Conservation (phyloP, 2,329 filamentous ascomycete genomes). For the Alternaria rosae region DNA sequence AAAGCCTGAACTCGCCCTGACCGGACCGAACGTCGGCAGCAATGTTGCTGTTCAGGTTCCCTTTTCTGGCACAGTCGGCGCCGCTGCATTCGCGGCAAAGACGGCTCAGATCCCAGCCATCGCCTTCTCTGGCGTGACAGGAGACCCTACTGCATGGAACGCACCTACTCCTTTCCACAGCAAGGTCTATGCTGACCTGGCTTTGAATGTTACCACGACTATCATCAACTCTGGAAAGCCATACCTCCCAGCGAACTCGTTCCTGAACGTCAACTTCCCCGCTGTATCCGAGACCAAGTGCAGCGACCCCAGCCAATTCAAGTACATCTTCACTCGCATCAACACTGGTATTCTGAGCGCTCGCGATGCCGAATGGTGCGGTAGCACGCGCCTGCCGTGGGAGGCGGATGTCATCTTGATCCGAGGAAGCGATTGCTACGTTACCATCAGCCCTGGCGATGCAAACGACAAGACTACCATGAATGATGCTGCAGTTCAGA, state of each 20-base stretch:
- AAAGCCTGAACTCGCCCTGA: slow-evolving; percentile 67
- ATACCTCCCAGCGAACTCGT: slow-evolving; percentile 67
- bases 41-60: slow-evolving; percentile 65
- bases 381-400: slow-evolving; percentile 62
- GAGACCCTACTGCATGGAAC: slow-evolving; percentile 63
- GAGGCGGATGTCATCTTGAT: slow-evolving; percentile 63
- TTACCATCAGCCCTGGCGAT: slow-evolving; percentile 69
- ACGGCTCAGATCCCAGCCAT: slow-evolving; percentile 67
- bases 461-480: slow-evolving; percentile 68
- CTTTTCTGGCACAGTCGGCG: slow-evolving; percentile 73
- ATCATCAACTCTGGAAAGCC: slow-evolving; percentile 66
- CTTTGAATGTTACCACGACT: slow-evolving; percentile 64
- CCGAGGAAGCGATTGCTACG: slow-evolving; percentile 61
- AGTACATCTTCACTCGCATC: slow-evolving; percentile 70
- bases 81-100: slow-evolving; percentile 65
- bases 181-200: slow-evolving; percentile 69
- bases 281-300: slow-evolving; percentile 60
- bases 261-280: slow-evolving; percentile 75
- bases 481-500: slow-evolving; percentile 49
- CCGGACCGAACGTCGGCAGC: slow-evolving; percentile 68
- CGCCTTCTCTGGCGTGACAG: slow-evolving; percentile 68
- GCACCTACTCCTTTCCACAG: slow-evolving; percentile 59
- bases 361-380: slow-evolving; percentile 66
- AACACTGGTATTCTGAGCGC: slow-evolving; percentile 51
- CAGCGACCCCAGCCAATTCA: slow-evolving; percentile 62